Conservation (phyloP, 345 rosid genomes). For the Rubroshorea leprosula region DNA sequence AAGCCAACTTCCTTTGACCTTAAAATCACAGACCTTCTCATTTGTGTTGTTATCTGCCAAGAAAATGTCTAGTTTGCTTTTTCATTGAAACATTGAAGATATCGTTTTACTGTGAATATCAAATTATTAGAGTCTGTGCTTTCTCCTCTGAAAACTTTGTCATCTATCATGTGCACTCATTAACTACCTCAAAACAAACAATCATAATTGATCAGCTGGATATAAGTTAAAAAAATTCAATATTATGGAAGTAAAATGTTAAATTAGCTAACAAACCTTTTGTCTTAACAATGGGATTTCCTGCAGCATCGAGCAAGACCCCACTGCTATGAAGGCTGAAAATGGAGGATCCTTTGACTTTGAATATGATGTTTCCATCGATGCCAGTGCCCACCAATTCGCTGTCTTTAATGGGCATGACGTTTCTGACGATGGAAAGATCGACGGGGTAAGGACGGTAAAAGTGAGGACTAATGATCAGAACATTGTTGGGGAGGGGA, state of each 20-base stretch:
- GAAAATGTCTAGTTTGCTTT: not conserved
- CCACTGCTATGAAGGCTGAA: constrained; percentile 22
- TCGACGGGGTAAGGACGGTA: constrained; percentile 25
- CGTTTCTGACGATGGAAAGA: constrained; percentile 19
- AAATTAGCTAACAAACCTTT: constrained; percentile 37
- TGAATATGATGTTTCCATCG: constrained; percentile 29
- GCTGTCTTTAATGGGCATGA: constrained; percentile 10
- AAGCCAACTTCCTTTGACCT: not conserved
- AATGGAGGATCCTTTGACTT: constrained; percentile 17
- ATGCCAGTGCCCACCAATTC: constrained; percentile 23
- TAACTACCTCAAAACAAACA: not conserved
- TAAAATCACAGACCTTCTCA: not conserved
- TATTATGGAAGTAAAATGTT: too few species aligned
- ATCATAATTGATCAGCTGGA: too few species aligned
- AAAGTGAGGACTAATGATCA: constrained; percentile 25
- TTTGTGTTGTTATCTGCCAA: not conserved
- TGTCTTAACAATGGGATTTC: constrained; percentile 27
- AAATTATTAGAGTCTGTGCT: not conserved
- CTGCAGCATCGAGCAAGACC: constrained; percentile 24
- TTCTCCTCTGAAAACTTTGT: not conserved
- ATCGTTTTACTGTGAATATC: not conserved
- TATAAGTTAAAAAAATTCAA: too few species aligned
- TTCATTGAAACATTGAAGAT: not conserved
- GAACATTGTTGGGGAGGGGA: constrained; percentile 13
- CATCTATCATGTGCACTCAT: not conserved